Conservation (phyloP, 2,329 filamentous ascomycete species). For the Trichoderma brevicompactum region DNA sequence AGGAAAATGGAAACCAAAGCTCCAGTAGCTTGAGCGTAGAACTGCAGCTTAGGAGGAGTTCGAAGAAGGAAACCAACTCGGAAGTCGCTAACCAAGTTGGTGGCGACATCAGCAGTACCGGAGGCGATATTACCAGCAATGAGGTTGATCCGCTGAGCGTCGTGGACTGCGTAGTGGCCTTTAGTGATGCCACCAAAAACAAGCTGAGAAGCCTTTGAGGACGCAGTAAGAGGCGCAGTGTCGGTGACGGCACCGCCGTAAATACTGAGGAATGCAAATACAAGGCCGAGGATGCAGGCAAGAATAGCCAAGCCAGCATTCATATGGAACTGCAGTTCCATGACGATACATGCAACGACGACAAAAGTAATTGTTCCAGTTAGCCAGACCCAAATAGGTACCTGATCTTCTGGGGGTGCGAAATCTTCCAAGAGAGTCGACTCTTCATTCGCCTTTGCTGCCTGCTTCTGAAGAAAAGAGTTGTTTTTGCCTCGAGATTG, state of each 20-base stretch:
- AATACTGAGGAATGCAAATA: conserved; percentile 61
- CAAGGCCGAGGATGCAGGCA: conserved; percentile 58
- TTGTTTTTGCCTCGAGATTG: conserved; percentile 41
- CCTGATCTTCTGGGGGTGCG: conserved; percentile 49
- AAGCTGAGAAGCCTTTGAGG: conserved; percentile 70
- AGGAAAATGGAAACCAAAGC: conserved; percentile 68
- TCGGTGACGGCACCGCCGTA: conserved; percentile 59
- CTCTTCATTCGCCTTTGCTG: conserved; percentile 41
- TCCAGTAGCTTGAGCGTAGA: conserved; percentile 66
- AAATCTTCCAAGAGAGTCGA: conserved; percentile 47
- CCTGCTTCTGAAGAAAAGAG: conserved; percentile 44
- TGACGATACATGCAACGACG: conserved; percentile 57
- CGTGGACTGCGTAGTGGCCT: conserved; percentile 51
- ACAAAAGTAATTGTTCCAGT: conserved; percentile 53
- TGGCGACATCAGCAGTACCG: conserved; percentile 59
- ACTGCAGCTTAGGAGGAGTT: conserved; percentile 68
- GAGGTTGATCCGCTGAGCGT: conserved; percentile 68
- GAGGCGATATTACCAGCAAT: conserved; percentile 63
- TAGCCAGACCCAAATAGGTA: conserved; percentile 59
- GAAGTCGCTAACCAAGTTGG: conserved; percentile 65
- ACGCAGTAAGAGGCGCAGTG: conserved; percentile 67
- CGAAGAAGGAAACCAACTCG: conserved; percentile 69
- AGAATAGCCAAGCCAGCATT: conserved; percentile 60
- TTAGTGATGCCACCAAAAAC: conserved; percentile 68
- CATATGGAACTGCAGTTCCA: conserved; percentile 58